These are phyloP conservation scores for Phycomyces blakesleeanus DNA, from an alignment of 192 early-diverging fungal genomes.

Conservation along the genomic window DNA sequence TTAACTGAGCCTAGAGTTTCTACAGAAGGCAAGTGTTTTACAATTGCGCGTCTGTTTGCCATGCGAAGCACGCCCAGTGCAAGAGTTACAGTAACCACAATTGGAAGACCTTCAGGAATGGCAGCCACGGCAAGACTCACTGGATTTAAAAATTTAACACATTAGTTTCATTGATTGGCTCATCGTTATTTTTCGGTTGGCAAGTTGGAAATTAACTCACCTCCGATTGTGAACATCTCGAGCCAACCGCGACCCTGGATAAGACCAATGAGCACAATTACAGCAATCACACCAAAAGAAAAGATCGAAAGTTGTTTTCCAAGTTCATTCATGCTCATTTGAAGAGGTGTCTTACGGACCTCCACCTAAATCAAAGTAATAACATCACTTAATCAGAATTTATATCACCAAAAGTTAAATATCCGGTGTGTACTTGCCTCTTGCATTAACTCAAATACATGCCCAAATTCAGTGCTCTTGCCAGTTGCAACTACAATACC, in stretches of 20 bases:
- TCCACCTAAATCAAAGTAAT: constrained; percentile 57
- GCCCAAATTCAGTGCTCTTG: constrained; percentile 90
- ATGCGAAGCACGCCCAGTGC: constrained; percentile 90
- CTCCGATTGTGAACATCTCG: constrained; percentile 96
- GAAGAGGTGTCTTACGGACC: constrained; percentile 86
- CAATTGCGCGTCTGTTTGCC: constrained; percentile 88
- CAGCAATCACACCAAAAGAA: constrained; percentile 83
- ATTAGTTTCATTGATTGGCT: background rate
- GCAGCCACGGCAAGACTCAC: constrained; percentile 93
- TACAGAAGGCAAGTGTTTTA: constrained; percentile 92
- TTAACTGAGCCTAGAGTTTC: constrained; percentile 93
- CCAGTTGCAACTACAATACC: constrained; percentile 91
- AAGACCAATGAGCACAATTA: constrained; percentile 83
- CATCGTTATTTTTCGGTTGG: no score
- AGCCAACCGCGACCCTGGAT: constrained; percentile 86
- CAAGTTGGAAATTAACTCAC: no score
- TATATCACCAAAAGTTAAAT: no score
- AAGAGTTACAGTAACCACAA: constrained; percentile 95
- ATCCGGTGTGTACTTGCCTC: constrained; percentile 49
- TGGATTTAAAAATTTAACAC: constrained; percentile 13
- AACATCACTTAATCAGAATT: background rate
- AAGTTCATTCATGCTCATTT: constrained; percentile 92
- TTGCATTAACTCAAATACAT: constrained; percentile 90
- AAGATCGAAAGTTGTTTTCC: constrained; percentile 80
- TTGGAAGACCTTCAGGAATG: constrained; percentile 96